These are phyloP conservation scores for Geranium brycei DNA, from an alignment of 345 rosid genomes.

Conservation along the genomic window DNA sequence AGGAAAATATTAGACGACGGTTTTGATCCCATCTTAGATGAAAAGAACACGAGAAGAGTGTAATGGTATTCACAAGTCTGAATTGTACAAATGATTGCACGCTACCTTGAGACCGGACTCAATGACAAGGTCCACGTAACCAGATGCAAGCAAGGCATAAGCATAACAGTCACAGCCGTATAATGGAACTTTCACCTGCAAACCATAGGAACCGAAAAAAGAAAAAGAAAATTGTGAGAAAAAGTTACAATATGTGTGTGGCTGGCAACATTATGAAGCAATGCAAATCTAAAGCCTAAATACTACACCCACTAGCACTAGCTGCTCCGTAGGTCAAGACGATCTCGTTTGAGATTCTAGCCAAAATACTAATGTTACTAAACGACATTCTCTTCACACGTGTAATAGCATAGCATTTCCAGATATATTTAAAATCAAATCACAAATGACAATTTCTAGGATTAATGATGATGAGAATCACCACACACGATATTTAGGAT, in stretches of 20 bases:
- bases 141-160: conserved; percentile 90
- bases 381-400: too few species aligned
- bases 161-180: conserved; percentile 99
- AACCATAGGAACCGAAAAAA: not conserved
- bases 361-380: too few species aligned
- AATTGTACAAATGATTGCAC: not conserved
- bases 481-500: too few species aligned
- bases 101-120: conserved; percentile 89
- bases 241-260: not conserved
- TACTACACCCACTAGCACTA: too few species aligned
- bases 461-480: too few species aligned
- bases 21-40: not conserved
- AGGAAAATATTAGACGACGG: not conserved
- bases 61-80: not conserved
- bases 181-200: conserved; percentile 76
- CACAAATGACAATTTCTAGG: not conserved
- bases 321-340: too few species aligned
- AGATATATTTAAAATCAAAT: too few species aligned
- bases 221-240: not conserved
- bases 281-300: too few species aligned
- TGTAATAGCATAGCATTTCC: too few species aligned
- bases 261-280: too few species aligned
- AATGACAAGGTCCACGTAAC: conserved; percentile 83
- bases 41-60: too few species aligned
- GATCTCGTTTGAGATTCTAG: too few species aligned